phyloP scores from a whole-genome alignment of 768 basidiomycete species.

The Rickenella mellea region DNA sequence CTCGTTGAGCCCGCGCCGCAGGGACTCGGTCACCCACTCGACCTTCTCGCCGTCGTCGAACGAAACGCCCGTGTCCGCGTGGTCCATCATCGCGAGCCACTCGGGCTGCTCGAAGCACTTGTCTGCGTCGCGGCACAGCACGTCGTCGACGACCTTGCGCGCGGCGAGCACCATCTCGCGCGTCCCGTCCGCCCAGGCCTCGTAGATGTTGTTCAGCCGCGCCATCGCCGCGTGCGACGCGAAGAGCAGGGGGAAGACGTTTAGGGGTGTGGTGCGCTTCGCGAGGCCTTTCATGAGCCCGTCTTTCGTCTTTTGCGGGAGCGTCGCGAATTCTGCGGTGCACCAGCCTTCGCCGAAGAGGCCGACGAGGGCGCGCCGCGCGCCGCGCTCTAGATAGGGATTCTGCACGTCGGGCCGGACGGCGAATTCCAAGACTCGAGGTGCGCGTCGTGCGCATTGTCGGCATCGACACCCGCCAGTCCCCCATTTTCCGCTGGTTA shows the following conservation, averaged over 20 bases:
- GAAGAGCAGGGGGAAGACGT: conserved; percentile 60
- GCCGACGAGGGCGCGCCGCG: conserved; percentile 67
- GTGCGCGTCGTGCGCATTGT: conserved; percentile 73
- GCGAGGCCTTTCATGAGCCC: conserved; percentile 63
- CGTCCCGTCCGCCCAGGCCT: conserved; percentile 61
- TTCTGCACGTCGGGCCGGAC: conserved; percentile 70
- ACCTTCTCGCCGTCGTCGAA: conserved; percentile 77
- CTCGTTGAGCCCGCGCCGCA: conserved; percentile 54
- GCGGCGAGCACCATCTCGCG: conserved; percentile 59
- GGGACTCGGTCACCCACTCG: conserved; percentile 61
- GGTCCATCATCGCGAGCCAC: conserved; percentile 68
- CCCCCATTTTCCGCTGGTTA: conserved; percentile 73
- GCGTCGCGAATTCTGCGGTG: conserved; percentile 64
- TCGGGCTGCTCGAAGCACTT: conserved; percentile 59
- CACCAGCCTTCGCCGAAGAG: conserved; percentile 89
- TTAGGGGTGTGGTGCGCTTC: conserved; percentile 56
- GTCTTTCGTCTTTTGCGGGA: conserved; percentile 58
- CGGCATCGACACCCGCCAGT: conserved; percentile 77
- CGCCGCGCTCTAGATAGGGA: conserved; percentile 55
- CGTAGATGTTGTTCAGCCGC: conserved; percentile 47
- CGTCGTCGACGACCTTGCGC: conserved; percentile 52
- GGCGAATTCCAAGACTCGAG: conserved; percentile 79
- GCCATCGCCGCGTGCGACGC: conserved; percentile 52
- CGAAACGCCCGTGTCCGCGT: conserved; percentile 45
- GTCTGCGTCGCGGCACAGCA: conserved; percentile 49